Conservation (phyloP, 306 rosid genomes). For the Oemleria cerasiformis region DNA sequence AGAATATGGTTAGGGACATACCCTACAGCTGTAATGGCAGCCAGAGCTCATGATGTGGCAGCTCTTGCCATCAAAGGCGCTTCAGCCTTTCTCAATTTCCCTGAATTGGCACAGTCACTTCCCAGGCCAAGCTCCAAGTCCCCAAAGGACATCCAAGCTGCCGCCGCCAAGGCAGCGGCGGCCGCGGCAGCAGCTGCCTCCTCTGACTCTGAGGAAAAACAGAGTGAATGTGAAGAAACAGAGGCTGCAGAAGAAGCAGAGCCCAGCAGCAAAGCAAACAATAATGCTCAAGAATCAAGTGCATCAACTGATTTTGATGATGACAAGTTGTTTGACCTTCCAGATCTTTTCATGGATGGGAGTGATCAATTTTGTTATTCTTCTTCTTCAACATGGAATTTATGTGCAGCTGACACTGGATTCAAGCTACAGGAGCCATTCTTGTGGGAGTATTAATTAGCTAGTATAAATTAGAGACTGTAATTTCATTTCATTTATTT, state of each 20-base stretch:
- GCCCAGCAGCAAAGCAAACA: background rate
- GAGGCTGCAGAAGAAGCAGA: slow-evolving; percentile 27
- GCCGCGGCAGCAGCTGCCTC: slow-evolving; percentile 36
- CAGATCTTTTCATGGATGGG: slow-evolving; percentile 63
- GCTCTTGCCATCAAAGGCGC: slow-evolving; percentile 78
- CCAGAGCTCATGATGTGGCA: slow-evolving; percentile 92
- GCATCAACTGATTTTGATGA: slow-evolving; percentile 36
- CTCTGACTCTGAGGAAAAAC: slow-evolving; percentile 12
- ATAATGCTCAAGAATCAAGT: background rate
- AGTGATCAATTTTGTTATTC: slow-evolving; percentile 38
- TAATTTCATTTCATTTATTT: background rate
- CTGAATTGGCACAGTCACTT: slow-evolving; percentile 49
- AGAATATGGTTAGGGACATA: slow-evolving; percentile 94
- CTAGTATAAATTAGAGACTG: slow-evolving; percentile 10
- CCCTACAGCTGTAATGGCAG: slow-evolving; percentile 89
- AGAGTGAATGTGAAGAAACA: background rate
- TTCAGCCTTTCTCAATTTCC: slow-evolving; percentile 80
- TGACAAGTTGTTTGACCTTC: slow-evolving; percentile 72
- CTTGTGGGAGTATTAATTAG: slow-evolving; percentile 53
- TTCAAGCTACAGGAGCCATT: slow-evolving; percentile 55
- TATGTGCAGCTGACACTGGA: slow-evolving; percentile 55
- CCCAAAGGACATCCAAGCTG: slow-evolving; percentile 83
- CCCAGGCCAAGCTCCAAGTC: slow-evolving; percentile 63
- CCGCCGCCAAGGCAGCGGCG: slow-evolving; percentile 77
- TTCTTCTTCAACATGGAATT: slow-evolving; percentile 58